phyloP scores from a whole-genome alignment of 1,284 basidiomycete species.

The Malassezia pachydermatis region DNA sequence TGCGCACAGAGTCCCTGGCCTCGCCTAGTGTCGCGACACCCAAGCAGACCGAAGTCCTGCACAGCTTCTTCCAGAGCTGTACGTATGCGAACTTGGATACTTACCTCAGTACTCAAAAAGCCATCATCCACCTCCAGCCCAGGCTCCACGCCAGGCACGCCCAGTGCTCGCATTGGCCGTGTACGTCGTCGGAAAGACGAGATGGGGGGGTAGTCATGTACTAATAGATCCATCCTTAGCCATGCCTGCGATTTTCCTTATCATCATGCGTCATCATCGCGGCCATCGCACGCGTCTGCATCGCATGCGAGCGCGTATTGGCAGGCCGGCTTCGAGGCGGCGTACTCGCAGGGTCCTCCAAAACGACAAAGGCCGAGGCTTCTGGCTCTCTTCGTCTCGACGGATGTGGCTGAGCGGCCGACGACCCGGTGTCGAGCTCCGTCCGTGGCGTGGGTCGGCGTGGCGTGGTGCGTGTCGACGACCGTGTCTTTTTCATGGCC shows the following conservation, averaged over 20 bases:
- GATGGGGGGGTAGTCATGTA: background rate
- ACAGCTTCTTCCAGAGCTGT: conserved; percentile 42
- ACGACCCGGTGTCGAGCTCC: too few species aligned
- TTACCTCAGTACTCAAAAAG: conserved; percentile 15
- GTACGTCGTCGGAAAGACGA: conserved; percentile 7
- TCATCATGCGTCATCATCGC: conserved; percentile 7
- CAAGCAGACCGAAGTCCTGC: conserved; percentile 38
- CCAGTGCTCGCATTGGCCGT: background rate
- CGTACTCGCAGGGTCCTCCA: conserved; percentile 11
- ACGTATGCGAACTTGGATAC: conserved; percentile 7
- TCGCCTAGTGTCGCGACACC: conserved; percentile 19
- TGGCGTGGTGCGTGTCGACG: too few species aligned
- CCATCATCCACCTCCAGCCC: conserved; percentile 7
- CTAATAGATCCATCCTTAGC: background rate
- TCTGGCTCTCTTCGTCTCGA: too few species aligned
- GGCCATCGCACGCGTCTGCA: conserved; percentile 10
- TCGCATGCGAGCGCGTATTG: too few species aligned
- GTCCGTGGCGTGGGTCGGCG: too few species aligned
- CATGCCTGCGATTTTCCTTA: conserved; percentile 12
- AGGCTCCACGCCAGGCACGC: conserved; percentile 5
- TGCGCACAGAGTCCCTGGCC: background rate
- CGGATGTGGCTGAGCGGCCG: too few species aligned
- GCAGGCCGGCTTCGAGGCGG: too few species aligned
- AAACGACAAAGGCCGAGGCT: too few species aligned
- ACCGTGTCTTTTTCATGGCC: background rate